Base-by-base conservation (phyloP, 169 alveolate species). In the Cyclospora cayetanensis region DNA sequence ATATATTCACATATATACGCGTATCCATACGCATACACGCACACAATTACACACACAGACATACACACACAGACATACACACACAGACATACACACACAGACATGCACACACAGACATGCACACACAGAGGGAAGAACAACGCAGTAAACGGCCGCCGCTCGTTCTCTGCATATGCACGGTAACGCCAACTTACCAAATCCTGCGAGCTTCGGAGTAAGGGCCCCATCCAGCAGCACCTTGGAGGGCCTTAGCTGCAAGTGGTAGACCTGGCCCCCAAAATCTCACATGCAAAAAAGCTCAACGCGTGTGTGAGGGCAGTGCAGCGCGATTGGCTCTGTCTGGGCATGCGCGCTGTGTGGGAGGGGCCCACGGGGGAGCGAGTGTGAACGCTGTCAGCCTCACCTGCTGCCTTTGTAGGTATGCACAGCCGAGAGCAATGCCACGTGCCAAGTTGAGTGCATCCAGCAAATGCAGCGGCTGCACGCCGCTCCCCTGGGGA, bases 331-430 rank as follows among this genome's bases (percentile, higher is more conserved):
- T 20, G 43, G 42, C 35, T 37, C 77, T 66, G 77, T 42, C 11
- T 37, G 35, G 0, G 18, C 22, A 37, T 29, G 27, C 42, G 7
- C 35, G 31, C 77, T 66, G 37, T 1, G 35, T 37, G 27, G 11
- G 34, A 11, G 77, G 77, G 31, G 77, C 77, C 37, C 77, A 2
- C 31, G 4, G 70, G 4, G 42, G 43, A n/a, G n/a, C n/a, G n/a
- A n/a, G n/a, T n/a, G n/a, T n/a, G n/a, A n/a, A n/a, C n/a, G n/a
- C n/a, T n/a, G n/a, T 7, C 35, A 7, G 7, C 34, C 12, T 66
- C 18, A 66, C 77, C 77, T 66, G 77, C 41, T 66, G 77, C 34
- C 77, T 20, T 22, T 66, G 77, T 20, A 66, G 41, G 18, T 66
- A 66, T 15, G 77, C 77, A 20, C 77, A 66, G 41, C 77, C 77